Conservation (phyloP, 2,329 filamentous ascomycete genomes). For the Metarhizium sp. region DNA sequence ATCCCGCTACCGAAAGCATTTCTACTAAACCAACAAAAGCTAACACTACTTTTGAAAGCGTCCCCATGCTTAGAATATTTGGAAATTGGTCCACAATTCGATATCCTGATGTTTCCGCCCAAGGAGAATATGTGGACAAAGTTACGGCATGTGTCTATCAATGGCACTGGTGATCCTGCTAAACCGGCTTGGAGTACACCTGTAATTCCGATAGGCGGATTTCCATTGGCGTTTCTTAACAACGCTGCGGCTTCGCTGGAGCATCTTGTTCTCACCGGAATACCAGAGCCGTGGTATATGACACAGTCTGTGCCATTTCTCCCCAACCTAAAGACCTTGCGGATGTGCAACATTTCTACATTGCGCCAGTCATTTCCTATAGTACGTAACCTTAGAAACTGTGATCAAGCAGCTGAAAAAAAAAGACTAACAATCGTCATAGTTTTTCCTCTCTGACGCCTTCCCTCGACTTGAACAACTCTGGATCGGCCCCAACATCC, state of each 20-base stretch:
- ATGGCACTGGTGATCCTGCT: constrained; percentile 4
- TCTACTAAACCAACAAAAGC: constrained; percentile 19
- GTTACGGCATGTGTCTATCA: constrained; percentile 8
- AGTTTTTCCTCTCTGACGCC: constrained; percentile 13
- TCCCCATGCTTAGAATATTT: constrained; percentile 18
- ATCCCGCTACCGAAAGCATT: constrained; percentile 17
- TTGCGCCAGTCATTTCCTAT: constrained; percentile 1
- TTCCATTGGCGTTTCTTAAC: constrained; percentile 9
- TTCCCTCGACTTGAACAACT: constrained; percentile 22
- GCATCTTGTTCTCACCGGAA: constrained; percentile 13
- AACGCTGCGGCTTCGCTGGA: constrained; percentile 10
- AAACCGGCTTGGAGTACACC: constrained; percentile 6
- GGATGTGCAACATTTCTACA: constrained; percentile 13
- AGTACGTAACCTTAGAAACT: background rate
- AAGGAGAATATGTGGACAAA: constrained; percentile 5
- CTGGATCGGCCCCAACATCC: constrained; percentile 16
- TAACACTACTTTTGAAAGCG: constrained; percentile 16
- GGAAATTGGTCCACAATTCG: constrained; percentile 11
- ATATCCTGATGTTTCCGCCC: constrained; percentile 2
- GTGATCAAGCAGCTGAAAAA: too few species aligned
- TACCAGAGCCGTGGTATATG: constrained; percentile 12
- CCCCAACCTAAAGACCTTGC: constrained; percentile 19
- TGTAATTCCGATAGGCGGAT: constrained; percentile 3
- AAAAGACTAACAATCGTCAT: background rate
- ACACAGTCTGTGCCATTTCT: constrained; percentile 11